phyloP scores from a whole-genome alignment of 1,284 basidiomycete species.

The Somion occarium region DNA sequence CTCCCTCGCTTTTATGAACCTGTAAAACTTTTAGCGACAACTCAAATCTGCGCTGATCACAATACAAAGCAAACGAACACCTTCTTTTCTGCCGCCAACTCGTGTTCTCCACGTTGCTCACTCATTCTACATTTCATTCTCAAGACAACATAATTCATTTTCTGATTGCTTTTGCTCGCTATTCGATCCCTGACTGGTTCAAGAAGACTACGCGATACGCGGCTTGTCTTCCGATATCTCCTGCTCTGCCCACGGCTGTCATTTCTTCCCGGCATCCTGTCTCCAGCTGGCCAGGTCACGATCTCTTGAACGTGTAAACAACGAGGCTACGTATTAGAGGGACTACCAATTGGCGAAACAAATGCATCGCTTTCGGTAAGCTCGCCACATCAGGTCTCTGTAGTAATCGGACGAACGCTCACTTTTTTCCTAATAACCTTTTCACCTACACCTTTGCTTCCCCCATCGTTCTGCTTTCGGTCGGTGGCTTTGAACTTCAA shows the following conservation, averaged over 20 bases:
- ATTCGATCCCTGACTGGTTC: neutral
- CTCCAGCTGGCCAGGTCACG: slow-evolving; percentile 20
- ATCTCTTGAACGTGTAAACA: slow-evolving; percentile 56
- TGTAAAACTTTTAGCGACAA: no score
- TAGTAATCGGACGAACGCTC: neutral
- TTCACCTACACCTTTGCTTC: slow-evolving; percentile 9
- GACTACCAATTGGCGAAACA: slow-evolving; percentile 22
- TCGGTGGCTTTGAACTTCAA: slow-evolving; percentile 30
- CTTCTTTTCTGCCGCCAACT: slow-evolving; percentile 31
- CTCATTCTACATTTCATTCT: slow-evolving; percentile 32
- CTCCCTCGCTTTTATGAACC: no score
- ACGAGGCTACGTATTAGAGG: slow-evolving; percentile 39
- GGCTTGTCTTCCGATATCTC: slow-evolving; percentile 17
- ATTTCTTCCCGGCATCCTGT: slow-evolving; percentile 11
- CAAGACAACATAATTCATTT: slow-evolving; percentile 10
- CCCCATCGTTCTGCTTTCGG: slow-evolving; percentile 23
- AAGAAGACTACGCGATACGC: slow-evolving; percentile 7
- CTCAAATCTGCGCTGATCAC: no score
- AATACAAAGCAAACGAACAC: no score
- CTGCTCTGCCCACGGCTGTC: slow-evolving; percentile 12
- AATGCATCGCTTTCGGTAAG: slow-evolving; percentile 83
- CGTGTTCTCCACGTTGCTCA: slow-evolving; percentile 73
- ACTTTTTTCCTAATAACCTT: neutral
- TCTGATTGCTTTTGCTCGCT: slow-evolving; percentile 14
- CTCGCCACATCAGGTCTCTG: slow-evolving; percentile 17